Conservation (phyloP, 768 basidiomycete genomes). For the Coprinopsis sp. region DNA sequence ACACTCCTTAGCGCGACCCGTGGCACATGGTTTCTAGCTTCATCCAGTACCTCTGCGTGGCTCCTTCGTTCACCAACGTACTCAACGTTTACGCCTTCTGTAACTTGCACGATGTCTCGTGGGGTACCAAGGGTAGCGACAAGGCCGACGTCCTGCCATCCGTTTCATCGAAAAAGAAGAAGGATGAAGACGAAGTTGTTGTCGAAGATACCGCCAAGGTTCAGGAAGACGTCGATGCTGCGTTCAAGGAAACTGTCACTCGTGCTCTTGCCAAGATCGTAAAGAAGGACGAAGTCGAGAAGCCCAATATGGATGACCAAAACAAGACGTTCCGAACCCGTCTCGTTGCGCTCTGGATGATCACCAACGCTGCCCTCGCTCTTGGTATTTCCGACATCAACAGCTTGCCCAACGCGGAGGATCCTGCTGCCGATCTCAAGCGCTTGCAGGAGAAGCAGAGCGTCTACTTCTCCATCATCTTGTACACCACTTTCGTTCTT, state of each 20-base stretch:
- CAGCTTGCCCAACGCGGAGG: slow-evolving; percentile 41
- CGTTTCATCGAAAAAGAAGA: slow-evolving; percentile 74
- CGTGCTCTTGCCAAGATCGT: slow-evolving; percentile 77
- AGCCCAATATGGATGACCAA: slow-evolving; percentile 82
- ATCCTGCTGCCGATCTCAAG: slow-evolving; percentile 33
- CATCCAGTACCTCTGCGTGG: slow-evolving; percentile 84
- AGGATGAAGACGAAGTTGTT: slow-evolving; percentile 68
- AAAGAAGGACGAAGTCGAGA: slow-evolving; percentile 62
- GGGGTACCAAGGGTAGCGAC: slow-evolving; percentile 95
- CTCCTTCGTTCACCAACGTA: slow-evolving; percentile 92
- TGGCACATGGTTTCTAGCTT: slow-evolving; percentile 98
- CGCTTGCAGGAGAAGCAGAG: slow-evolving; percentile 40
- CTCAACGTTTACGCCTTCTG: slow-evolving; percentile 97
- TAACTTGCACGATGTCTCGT: slow-evolving; percentile 90
- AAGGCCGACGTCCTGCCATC: slow-evolving; percentile 91
- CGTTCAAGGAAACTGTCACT: slow-evolving; percentile 88
- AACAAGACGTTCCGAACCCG: slow-evolving; percentile 93
- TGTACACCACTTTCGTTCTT: slow-evolving; percentile 75
- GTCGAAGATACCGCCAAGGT: slow-evolving; percentile 82
- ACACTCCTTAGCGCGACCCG: slow-evolving; percentile 67
- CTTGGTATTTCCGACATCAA: slow-evolving; percentile 75
- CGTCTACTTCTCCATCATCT: slow-evolving; percentile 70
- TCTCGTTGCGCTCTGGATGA: slow-evolving; percentile 79
- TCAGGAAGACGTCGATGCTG: slow-evolving; percentile 85
- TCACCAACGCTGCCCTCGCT: slow-evolving; percentile 61